Percentiles rank a stretch among this genome's conserved stretches.
Evolutionary conservation across 2,329 filamentous ascomycete genomes (phyloP).

Genomic region (Diaporthe citrichinensis): DNA sequence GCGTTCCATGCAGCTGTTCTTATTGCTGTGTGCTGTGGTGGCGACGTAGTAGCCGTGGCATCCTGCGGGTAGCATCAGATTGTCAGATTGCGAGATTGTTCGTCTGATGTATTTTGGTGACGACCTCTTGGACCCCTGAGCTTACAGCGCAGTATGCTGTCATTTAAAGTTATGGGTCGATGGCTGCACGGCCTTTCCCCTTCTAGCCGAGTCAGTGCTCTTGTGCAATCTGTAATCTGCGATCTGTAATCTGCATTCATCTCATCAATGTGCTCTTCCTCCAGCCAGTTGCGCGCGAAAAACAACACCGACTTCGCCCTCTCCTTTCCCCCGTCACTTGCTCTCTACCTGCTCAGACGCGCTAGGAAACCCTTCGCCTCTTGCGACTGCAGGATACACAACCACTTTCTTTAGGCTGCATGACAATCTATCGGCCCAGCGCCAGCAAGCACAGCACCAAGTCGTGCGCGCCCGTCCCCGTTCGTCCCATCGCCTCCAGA

Average conservation of each 20-base stretch:
- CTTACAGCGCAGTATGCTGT: conserved; percentile 18
- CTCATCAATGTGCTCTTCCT: conserved; percentile 23
- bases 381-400: neutral
- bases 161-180: conserved; percentile 37
- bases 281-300: neutral
- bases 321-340: neutral
- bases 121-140: conserved; percentile 29
- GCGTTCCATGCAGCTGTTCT: neutral
- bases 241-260: conserved; percentile 24
- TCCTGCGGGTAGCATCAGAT: conserved; percentile 7
- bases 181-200: conserved; percentile 23
- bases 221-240: conserved; percentile 29
- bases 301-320: neutral
- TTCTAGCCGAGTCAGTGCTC: conserved; percentile 29
- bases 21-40: neutral
- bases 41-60: neutral
- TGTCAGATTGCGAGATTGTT: neutral
- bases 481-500: conserved; percentile 13
- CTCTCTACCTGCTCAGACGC: neutral
- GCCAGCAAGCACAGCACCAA: neutral
- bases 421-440: conserved; percentile 1
- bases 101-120: conserved; percentile 23
- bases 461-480: neutral
- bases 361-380: neutral
- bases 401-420: neutral